Base-by-base conservation (phyloP, 306 rosid genomes). In the Cercis canadensis region DNA sequence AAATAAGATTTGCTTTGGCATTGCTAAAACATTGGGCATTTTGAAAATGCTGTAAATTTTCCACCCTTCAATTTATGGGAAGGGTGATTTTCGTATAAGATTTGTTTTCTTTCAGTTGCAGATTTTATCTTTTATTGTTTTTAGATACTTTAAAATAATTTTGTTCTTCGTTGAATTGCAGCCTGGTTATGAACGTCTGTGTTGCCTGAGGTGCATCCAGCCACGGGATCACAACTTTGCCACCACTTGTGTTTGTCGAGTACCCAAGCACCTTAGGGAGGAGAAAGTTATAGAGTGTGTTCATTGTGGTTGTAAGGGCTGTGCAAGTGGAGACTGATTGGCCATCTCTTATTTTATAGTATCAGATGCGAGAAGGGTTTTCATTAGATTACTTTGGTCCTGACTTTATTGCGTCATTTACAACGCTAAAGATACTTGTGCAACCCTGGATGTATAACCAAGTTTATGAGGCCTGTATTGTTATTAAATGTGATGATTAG, bases 211-310 rank as follows among this genome's bases (percentile, higher is more conserved):
- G 64, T 92, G 98, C 89, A 92, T 92, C 39, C 97, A 90, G 79
- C 92, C 97, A 5, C 88, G 98, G 16, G 89, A 92, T 77, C 97
- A 90, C 80, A 92, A 92, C 79, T 92, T 90, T 77, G 91, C 89
- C 11, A 92, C 96, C 12, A 90, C 98, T 4, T 92, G 96, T 1
- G 92, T 90, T 56, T 92, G 96, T 63, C 90, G 98, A 49, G 98
- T 92, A 19, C 98, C 98, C 15, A 86, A 88, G 78, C 89, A 92
- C 64, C 79, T 90, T 12, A 88, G 98, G 82, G 96, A 89, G 81
- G 98, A 88, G 77, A 92, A 92, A 77, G 91, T 88, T 13, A 83
- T 89, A 8, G 98, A 89, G 76, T 92, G 96, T 36, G 98, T 92
- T 65, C 96, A 92, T 40, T 92, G 98, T 31, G 95, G 96, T 53